These are phyloP conservation scores for Lentinus brumalis DNA, from an alignment of 768 basidiomycete genomes.

Conservation along the genomic window DNA sequence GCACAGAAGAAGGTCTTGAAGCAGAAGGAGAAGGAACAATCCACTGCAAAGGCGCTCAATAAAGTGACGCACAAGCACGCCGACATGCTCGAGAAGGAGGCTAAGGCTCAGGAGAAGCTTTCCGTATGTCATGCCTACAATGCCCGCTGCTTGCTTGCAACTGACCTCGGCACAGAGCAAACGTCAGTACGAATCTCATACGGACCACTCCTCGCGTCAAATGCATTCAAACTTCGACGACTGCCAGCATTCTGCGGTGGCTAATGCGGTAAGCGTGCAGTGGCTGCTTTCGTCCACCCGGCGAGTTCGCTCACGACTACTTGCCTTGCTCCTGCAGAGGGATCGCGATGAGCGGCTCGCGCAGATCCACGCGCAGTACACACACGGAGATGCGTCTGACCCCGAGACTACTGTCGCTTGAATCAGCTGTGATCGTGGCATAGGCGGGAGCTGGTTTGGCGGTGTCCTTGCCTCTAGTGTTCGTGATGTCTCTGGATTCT, in stretches of 20 bases:
- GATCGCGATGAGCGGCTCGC: conserved; percentile 2
- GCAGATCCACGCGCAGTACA: no score
- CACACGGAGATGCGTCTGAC: no score
- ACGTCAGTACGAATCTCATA: conserved; percentile 9
- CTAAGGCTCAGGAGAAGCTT: neutral
- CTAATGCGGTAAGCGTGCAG: conserved; percentile 11
- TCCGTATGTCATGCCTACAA: neutral
- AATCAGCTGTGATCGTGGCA: no score
- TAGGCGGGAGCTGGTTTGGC: no score
- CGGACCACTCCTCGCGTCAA: conserved; percentile 1
- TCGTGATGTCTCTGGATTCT: no score
- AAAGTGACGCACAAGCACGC: conserved; percentile 15
- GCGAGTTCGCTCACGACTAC: neutral
- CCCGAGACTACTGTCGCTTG: no score
- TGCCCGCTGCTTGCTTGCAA: neutral
- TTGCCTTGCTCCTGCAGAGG: neutral
- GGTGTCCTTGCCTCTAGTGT: no score
- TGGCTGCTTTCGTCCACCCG: no score
- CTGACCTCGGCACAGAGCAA: neutral
- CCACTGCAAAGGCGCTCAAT: conserved; percentile 9
- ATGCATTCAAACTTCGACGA: conserved; percentile 8
- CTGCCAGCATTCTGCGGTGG: conserved; percentile 3
- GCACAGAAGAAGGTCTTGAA: conserved; percentile 12
- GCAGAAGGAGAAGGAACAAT: conserved; percentile 8
- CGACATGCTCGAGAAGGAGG: conserved; percentile 6